Conservation (phyloP, 257 asterid species). For the Rauvolfia tetraphylla region DNA sequence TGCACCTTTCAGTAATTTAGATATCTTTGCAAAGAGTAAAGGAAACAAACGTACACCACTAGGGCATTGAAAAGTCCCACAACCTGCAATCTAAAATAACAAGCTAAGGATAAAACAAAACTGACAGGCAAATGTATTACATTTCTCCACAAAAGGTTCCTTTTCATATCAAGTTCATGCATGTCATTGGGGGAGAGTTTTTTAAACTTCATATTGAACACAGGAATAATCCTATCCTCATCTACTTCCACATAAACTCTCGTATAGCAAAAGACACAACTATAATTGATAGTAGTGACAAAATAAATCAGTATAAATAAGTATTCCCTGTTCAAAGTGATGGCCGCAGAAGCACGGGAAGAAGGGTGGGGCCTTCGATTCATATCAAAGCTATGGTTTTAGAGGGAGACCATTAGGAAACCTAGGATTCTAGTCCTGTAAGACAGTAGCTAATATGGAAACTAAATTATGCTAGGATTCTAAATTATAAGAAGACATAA, state of each 20-base stretch:
- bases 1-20: background rate
- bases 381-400: too few species aligned
- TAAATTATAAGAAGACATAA: too few species aligned
- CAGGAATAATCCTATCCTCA: background rate
- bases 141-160: background rate
- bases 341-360: too few species aligned
- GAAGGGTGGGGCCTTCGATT: too few species aligned
- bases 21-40: background rate
- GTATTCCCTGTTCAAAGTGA: background rate
- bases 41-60: background rate
- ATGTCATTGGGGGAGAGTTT: background rate
- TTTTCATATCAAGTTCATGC: background rate
- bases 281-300: background rate
- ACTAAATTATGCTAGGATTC: too few species aligned
- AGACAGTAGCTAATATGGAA: too few species aligned
- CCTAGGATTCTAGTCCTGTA: too few species aligned
- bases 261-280: background rate
- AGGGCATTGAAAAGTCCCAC: background rate
- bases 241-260: background rate
- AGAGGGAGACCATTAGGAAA: too few species aligned
- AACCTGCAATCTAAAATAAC: background rate
- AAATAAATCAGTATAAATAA: background rate
- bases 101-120: conserved; percentile 1
- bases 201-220: background rate
- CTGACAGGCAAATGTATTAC: background rate